Evolutionary conservation across 2,329 filamentous ascomycete genomes (phyloP).

Genomic region (Calonectria henricotiae): DNA sequence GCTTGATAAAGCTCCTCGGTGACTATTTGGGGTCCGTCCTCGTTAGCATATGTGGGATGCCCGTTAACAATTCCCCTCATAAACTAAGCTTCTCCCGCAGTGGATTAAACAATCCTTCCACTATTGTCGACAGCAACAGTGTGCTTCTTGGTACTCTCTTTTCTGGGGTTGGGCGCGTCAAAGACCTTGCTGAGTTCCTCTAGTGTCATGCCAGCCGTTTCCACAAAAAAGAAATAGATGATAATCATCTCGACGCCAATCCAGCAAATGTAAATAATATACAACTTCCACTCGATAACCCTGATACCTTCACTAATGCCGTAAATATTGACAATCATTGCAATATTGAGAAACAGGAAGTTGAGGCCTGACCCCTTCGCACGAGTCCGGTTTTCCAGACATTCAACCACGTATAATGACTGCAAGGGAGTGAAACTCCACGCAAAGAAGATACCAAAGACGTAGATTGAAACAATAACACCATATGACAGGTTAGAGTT

Average conservation of each 20-base stretch:
- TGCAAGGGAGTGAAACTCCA: conserved; percentile 13
- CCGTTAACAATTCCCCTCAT: no score
- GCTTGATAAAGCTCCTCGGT: no score
- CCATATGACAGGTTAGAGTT: conserved; percentile 60
- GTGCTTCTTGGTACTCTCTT: conserved; percentile 29
- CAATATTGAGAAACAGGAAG: neutral
- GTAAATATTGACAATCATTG: conserved; percentile 13
- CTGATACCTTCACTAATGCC: conserved; percentile 14
- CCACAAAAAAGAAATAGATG: conserved; percentile 58
- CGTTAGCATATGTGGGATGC: no score
- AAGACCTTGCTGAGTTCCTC: conserved; percentile 53
- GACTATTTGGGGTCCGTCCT: no score
- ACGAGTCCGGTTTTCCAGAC: conserved; percentile 22
- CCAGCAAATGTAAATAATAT: conserved; percentile 57
- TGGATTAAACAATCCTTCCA: neutral
- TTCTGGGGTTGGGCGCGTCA: conserved; percentile 44
- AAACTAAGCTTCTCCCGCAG: neutral
- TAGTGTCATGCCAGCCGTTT: conserved; percentile 52
- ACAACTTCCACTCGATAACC: conserved; percentile 59
- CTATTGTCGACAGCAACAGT: neutral
- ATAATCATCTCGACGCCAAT: conserved; percentile 50
- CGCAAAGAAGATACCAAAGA: conserved; percentile 24
- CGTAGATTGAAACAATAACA: conserved; percentile 69
- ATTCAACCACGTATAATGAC: conserved; percentile 20
- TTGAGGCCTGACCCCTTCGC: conserved; percentile 25